Conservation (phyloP, 2,329 filamentous ascomycete genomes). For the Myotisia sp. region DNA sequence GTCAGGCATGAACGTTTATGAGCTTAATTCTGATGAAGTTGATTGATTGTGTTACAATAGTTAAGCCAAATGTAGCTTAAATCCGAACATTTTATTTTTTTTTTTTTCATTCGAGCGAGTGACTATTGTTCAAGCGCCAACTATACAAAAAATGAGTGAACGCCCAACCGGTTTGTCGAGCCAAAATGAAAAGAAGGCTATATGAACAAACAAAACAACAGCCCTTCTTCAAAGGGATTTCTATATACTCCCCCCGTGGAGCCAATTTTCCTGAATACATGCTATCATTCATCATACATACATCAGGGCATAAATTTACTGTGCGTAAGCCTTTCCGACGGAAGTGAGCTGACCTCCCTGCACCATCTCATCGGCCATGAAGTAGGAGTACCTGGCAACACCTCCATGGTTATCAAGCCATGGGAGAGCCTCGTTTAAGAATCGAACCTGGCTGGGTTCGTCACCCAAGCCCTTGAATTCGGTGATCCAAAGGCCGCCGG, state of each 20-base stretch:
- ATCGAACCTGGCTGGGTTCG: slow-evolving; percentile 17
- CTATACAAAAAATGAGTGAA: slow-evolving; percentile 2
- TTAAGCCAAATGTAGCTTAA: no score
- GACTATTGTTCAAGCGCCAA: neutral
- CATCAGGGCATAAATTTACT: slow-evolving; percentile 2
- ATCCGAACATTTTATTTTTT: no score
- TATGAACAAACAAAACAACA: neutral
- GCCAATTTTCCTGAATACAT: neutral
- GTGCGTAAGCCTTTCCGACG: slow-evolving; percentile 20
- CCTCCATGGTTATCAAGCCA: slow-evolving; percentile 26
- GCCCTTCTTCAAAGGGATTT: no score
- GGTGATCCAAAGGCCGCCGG: slow-evolving; percentile 33
- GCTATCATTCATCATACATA: neutral
- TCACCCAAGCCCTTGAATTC: slow-evolving; percentile 28
- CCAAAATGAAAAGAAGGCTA: slow-evolving; percentile 1
- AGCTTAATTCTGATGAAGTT: no score
- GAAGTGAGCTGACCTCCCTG: slow-evolving; percentile 7
- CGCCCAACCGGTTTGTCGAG: slow-evolving; percentile 1
- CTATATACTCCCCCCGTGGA: no score
- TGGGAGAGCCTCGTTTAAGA: slow-evolving; percentile 25
- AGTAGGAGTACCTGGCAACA: slow-evolving; percentile 33
- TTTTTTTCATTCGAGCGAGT: no score
- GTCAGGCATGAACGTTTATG: no score
- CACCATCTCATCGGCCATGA: slow-evolving; percentile 14
- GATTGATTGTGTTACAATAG: no score